Evolutionary conservation across 1,284 basidiomycete species (phyloP).

Genomic region (Fistulina hepatica): DNA sequence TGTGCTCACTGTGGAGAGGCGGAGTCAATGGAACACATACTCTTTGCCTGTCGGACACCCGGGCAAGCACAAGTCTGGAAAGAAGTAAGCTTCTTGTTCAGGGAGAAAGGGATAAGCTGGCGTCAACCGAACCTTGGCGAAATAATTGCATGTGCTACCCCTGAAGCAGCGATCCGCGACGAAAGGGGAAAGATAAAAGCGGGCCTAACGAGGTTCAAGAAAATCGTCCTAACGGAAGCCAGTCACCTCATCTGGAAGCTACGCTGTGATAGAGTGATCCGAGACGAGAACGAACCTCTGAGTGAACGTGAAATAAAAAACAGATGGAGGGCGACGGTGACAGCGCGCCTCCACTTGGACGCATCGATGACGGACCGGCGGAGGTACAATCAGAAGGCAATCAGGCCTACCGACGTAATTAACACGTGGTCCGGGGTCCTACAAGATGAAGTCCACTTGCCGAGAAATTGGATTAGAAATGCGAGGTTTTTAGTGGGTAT

Average conservation of each 20-base stretch:
- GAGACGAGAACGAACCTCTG: background rate
- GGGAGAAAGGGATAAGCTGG: background rate
- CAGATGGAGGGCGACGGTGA: background rate
- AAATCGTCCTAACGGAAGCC: constrained; percentile 8
- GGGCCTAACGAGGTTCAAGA: background rate
- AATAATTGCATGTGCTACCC: background rate
- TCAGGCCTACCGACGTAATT: constrained; percentile 2
- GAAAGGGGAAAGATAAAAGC: background rate
- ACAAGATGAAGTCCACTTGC: constrained; percentile 6
- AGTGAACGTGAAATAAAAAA: background rate
- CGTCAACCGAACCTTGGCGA: background rate
- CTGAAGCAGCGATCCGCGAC: background rate
- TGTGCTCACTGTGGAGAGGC: constrained; percentile 6
- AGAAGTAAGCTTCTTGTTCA: constrained; percentile 1
- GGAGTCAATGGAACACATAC: constrained; percentile 13
- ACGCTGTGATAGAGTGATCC: constrained; percentile 2
- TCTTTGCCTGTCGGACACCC: constrained; percentile 6
- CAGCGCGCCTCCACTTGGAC: constrained; percentile 1
- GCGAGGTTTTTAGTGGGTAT: constrained; percentile 12
- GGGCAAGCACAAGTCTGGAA: constrained; percentile 9
- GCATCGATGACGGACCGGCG: constrained; percentile 1
- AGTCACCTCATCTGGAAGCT: constrained; percentile 7
- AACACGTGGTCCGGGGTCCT: constrained; percentile 4
- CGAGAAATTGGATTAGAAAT: constrained; percentile 5
- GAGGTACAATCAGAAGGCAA: constrained; percentile 3